Evolutionary conservation across 768 basidiomycete species (phyloP).

Genomic region (Rubroboletus pulcherrimus): DNA sequence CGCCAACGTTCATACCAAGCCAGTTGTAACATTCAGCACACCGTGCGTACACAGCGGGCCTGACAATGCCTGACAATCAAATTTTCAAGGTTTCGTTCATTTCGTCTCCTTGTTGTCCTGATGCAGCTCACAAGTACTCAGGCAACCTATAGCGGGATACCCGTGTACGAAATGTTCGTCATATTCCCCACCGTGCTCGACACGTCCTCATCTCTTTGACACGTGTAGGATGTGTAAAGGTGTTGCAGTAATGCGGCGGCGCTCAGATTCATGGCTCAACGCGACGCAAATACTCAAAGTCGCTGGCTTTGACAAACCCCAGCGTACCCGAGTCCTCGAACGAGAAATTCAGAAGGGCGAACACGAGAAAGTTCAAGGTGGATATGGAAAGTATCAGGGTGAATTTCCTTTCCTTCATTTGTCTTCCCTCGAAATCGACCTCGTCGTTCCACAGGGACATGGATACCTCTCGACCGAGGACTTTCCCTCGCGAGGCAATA

Average conservation of each 20-base stretch:
- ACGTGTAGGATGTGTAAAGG: slow-evolving; percentile 86
- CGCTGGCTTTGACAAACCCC: slow-evolving; percentile 98
- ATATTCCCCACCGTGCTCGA: slow-evolving; percentile 31
- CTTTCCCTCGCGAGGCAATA: slow-evolving; percentile 86
- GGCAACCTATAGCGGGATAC: slow-evolving; percentile 92
- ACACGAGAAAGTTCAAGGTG: slow-evolving; percentile 99
- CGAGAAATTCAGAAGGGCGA: slow-evolving; percentile 98
- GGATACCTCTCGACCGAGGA: slow-evolving; percentile 95
- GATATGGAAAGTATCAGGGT: slow-evolving; percentile 99
- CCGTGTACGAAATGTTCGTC: slow-evolving; percentile 86
- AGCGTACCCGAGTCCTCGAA: slow-evolving; percentile 94
- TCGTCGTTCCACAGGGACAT: slow-evolving; percentile 67
- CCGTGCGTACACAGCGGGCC: slow-evolving; percentile 8
- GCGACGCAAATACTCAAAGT: slow-evolving; percentile 99
- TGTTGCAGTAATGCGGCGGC: slow-evolving; percentile 96
- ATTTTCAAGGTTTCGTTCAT: slow-evolving; percentile 73
- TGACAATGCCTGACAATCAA: slow-evolving; percentile 71
- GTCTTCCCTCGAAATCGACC: neutral
- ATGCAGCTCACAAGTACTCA: slow-evolving; percentile 29
- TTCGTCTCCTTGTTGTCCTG: neutral
- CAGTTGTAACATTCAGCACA: slow-evolving; percentile 1
- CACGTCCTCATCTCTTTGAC: slow-evolving; percentile 35
- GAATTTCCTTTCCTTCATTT: slow-evolving; percentile 21
- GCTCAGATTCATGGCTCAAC: slow-evolving; percentile 96
- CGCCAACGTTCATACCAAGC: slow-evolving; percentile 9